Conservation (phyloP, 108 stramenopile genomes). For the Mediolabrus comicus region DNA sequence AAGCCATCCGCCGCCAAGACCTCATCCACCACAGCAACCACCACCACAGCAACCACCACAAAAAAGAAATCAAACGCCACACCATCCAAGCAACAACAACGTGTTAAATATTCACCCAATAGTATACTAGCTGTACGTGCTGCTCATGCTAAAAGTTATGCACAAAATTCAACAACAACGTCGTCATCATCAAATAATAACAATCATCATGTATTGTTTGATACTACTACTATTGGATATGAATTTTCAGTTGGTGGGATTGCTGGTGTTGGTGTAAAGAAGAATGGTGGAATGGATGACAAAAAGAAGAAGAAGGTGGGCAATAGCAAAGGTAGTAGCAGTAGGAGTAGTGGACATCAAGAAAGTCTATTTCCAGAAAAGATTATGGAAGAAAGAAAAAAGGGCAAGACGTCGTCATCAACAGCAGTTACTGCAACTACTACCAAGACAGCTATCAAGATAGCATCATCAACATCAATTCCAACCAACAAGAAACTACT, state of each 20-base stretch:
- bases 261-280: too few species aligned
- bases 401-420: background rate
- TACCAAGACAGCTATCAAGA: too few species aligned
- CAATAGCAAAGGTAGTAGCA: background rate
- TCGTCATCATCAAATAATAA: too few species aligned
- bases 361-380: background rate
- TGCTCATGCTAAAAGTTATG: conserved; percentile 1
- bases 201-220: background rate
- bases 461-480: background rate
- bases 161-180: background rate
- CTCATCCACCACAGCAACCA: background rate
- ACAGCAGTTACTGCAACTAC: background rate
- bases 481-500: too few species aligned
- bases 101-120: conserved; percentile 4
- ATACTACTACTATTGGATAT: background rate
- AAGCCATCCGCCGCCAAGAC: too few species aligned
- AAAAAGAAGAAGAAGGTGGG: background rate
- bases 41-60: background rate
- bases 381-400: background rate
- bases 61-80: background rate
- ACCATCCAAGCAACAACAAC: background rate
- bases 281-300: background rate
- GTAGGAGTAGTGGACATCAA: background rate
- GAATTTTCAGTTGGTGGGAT: too few species aligned
- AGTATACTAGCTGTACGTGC: conserved; percentile 5